Evolutionary conservation across 108 stramenopile species (phyloP).

Genomic region (Nitzschia inconspicua): DNA sequence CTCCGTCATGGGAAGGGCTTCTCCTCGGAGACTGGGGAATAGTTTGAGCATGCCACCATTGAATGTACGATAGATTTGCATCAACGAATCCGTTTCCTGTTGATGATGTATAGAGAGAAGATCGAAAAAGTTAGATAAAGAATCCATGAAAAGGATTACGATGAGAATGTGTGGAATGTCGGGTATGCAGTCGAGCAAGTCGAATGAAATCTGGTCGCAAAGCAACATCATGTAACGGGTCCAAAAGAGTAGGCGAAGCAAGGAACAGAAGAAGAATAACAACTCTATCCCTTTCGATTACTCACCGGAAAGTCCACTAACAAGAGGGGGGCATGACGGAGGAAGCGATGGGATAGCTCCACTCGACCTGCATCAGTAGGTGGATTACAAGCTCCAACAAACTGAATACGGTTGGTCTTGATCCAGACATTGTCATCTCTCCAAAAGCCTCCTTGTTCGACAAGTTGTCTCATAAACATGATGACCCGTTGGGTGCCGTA

Average conservation of each 20-base stretch:
- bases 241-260: too few relatives aligned
- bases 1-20: conserved; percentile 88
- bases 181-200: too few relatives aligned
- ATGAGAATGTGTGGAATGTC: too few relatives aligned
- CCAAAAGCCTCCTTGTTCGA: conserved; percentile 99
- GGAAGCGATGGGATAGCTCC: conserved; percentile 85
- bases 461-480: conserved; percentile 95
- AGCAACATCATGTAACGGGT: too few relatives aligned
- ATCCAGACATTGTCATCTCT: conserved; percentile 91
- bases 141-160: too few relatives aligned
- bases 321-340: conserved; percentile 95
- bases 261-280: too few relatives aligned
- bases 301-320: conserved; percentile 98
- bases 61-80: conserved; percentile 96
- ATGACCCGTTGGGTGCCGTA: conserved; percentile 98
- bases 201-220: too few relatives aligned
- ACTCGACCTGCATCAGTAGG: conserved; percentile 98
- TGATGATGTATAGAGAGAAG: too few relatives aligned
- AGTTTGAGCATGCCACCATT: conserved; percentile 94
- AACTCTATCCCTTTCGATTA: too few relatives aligned
- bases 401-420: conserved; percentile 92
- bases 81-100: conserved; percentile 82
- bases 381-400: conserved; percentile 98
- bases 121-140: too few relatives aligned
- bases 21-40: conserved; percentile 90